These are phyloP conservation scores for Lithospermum erythrorhizon DNA, from an alignment of 257 asterid genomes.

Conservation along the genomic window DNA sequence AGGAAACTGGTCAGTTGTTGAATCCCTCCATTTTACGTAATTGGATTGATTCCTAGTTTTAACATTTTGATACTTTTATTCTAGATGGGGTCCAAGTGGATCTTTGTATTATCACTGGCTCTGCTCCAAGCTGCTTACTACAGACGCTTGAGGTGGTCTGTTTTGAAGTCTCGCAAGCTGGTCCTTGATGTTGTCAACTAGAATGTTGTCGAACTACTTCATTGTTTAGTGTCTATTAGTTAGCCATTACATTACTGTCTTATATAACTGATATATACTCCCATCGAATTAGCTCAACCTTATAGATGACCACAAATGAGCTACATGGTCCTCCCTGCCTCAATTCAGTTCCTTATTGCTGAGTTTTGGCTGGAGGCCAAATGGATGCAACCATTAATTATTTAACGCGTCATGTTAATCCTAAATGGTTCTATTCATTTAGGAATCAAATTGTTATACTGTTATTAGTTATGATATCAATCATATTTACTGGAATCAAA, in stretches of 20 bases:
- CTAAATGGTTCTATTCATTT: no score
- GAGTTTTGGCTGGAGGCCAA: no score
- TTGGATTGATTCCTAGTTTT: not conserved
- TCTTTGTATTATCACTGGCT: constrained; percentile 60
- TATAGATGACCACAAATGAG: no score
- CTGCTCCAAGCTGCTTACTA: constrained; percentile 74
- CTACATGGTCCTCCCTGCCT: no score
- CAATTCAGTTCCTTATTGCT: no score
- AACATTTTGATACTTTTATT: not conserved
- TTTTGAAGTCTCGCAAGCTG: constrained; percentile 62
- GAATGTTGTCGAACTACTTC: not conserved
- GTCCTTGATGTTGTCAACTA: constrained; percentile 71
- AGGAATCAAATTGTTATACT: no score
- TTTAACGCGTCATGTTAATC: no score
- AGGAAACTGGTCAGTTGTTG: constrained; percentile 48
- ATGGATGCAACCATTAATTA: no score
- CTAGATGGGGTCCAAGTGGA: constrained; percentile 90
- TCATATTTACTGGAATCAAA: no score
- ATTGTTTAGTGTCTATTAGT: not conserved
- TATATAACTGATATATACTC: not conserved
- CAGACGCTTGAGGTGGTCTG: constrained; percentile 71
- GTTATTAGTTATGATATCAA: no score
- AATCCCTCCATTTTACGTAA: not conserved
- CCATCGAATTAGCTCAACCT: no score
- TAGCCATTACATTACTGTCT: not conserved